Evolutionary conservation across 371 early-diverging fungal genomes (phyloP), one percentile per base, ranked within the genome.

Genomic region (Apophysomyces variabilis): DNA sequence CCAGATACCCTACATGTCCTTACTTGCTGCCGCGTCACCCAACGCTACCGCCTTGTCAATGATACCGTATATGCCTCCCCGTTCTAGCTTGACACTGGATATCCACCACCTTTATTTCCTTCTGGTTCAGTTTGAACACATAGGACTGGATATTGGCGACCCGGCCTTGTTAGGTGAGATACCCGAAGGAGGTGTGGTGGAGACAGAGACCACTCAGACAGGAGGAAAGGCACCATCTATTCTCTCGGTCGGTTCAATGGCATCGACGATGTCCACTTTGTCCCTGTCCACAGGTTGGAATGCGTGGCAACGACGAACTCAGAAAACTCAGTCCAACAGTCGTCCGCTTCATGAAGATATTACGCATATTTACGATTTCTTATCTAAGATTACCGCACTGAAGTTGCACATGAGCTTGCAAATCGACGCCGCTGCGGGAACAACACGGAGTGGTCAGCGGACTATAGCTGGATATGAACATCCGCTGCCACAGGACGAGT

Each of bases 231-330:
- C 82, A 13, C 77, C 76, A 32, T 87, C 87, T 7, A 81, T 87
- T 60, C 76, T 79, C 26, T 86, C 86, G 0, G 77, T 83, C 14
- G 75, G 76, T 7, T 87, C 89, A 0, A 80, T 85, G 1, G 84
- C 87, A 18, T 82, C 82, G 1, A 73, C 75, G 44, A 79, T 86
- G 65, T 89, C 89, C 2, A 86, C 86, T 0, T 60, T 89, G 14
- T 87, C 89, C 0, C 63, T 89, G 1, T 77, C 84, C n/a, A 82
- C 86, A 1, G 86, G 87, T 6, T 89, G 89, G 89, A 83, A 84
- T 46, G 77, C 84, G 38, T 89, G 89, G 89, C 77, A 75, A n/a
- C 65, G 67, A n/a, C 63, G 68, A 21, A 5, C 58, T 45, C 58
- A 57, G 50, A 37, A 66, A 69, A 16, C 65, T 66, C 58, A 67